Evolutionary conservation across 768 basidiomycete genomes (phyloP).

Genomic region (Suillus americanus): DNA sequence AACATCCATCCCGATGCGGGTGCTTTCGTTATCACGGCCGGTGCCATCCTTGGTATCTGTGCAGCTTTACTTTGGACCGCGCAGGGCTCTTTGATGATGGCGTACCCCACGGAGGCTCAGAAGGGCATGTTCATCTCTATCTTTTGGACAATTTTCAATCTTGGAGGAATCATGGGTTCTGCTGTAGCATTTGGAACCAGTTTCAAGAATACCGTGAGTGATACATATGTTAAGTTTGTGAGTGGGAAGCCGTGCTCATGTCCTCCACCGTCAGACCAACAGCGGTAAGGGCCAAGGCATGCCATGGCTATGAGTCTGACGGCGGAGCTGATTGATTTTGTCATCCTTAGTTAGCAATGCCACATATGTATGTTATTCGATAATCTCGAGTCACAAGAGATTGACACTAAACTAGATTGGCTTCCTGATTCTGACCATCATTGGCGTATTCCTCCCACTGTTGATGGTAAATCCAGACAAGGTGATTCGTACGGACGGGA

Average conservation of each 20-base stretch:
- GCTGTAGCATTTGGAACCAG: slow-evolving; percentile 71
- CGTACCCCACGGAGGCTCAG: slow-evolving; percentile 72
- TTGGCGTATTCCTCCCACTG: slow-evolving; percentile 62
- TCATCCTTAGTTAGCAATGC: slow-evolving; percentile 51
- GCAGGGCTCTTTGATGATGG: slow-evolving; percentile 74
- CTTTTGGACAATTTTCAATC: slow-evolving; percentile 78
- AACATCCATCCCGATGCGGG: slow-evolving; percentile 63
- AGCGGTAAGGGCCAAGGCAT: slow-evolving; percentile 14
- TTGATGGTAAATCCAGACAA: slow-evolving; percentile 66
- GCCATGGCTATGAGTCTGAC: not conserved
- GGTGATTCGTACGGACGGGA: slow-evolving; percentile 68
- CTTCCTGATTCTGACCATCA: slow-evolving; percentile 65
- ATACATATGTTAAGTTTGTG: not conserved
- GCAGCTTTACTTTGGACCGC: slow-evolving; percentile 72
- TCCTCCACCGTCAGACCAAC: slow-evolving; percentile 21
- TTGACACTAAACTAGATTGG: slow-evolving; percentile 45
- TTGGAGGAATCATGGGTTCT: slow-evolving; percentile 72
- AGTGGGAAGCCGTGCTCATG: not conserved
- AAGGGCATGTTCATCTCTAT: slow-evolving; percentile 73
- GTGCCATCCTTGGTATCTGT: slow-evolving; percentile 67
- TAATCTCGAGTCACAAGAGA: slow-evolving; percentile 1
- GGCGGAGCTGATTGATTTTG: slow-evolving; percentile 23
- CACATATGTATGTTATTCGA: slow-evolving; percentile 55
- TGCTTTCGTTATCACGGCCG: slow-evolving; percentile 63
- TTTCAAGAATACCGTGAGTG: slow-evolving; percentile 27